Conservation (phyloP, 2,329 filamentous ascomycete genomes). For the Cytospora schulzeri region DNA sequence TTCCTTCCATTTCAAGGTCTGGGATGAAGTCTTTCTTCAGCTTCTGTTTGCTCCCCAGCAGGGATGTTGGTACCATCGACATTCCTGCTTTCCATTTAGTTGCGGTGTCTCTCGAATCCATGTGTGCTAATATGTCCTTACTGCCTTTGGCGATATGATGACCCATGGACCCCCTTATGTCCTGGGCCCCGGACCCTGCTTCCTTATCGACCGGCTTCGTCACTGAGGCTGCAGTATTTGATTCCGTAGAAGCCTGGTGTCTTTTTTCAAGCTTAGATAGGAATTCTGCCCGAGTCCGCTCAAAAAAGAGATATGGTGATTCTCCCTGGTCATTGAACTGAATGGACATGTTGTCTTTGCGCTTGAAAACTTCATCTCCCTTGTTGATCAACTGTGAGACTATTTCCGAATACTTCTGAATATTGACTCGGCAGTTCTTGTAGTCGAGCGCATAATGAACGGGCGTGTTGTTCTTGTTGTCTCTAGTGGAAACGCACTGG, state of each 20-base stretch:
- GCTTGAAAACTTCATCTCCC: neutral
- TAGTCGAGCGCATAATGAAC: conserved; percentile 11
- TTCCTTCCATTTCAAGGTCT: too few species aligned
- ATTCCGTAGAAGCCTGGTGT: neutral
- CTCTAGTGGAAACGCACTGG: neutral
- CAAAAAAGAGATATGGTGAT: conserved; percentile 9
- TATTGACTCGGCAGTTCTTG: neutral
- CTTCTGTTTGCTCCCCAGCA: too few species aligned
- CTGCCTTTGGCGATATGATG: too few species aligned
- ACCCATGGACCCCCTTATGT: too few species aligned
- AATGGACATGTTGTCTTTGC: neutral
- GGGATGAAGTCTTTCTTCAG: too few species aligned
- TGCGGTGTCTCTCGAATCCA: too few species aligned
- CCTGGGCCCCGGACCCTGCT: too few species aligned
- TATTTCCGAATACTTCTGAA: neutral
- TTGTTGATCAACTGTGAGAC: neutral
- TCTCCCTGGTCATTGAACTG: neutral
- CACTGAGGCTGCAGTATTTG: neutral
- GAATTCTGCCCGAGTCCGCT: neutral
- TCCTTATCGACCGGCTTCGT: too few species aligned
- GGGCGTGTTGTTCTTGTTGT: neutral
- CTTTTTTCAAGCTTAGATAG: neutral
- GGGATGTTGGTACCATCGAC: too few species aligned
- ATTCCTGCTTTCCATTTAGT: too few species aligned
- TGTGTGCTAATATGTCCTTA: too few species aligned